Conservation (phyloP, 345 rosid genomes). For the Hirschfeldia incana region DNA sequence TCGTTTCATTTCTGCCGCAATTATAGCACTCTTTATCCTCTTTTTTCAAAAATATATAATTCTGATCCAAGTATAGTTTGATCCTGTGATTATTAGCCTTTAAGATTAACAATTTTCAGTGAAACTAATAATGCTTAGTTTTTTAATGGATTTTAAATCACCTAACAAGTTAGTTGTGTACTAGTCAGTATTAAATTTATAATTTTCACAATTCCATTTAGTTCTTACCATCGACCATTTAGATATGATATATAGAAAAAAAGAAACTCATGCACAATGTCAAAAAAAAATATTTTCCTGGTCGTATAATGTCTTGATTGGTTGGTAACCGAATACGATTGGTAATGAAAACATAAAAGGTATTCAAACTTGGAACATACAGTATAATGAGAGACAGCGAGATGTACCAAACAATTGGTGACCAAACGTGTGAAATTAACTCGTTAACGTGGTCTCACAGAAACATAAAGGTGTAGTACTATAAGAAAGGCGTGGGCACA, state of each 20-base stretch:
- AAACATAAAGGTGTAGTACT: conserved; percentile 16
- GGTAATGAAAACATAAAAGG: not conserved
- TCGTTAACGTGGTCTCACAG: not conserved
- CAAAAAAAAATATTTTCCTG: not conserved
- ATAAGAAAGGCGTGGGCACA: conserved; percentile 6
- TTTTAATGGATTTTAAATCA: not conserved
- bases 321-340: conserved; percentile 2
- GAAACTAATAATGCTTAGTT: not conserved
- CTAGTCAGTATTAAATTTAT: not conserved
- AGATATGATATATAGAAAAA: not conserved
- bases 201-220: not conserved
- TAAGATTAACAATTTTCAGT: not conserved
- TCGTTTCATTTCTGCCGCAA: conserved; percentile 21
- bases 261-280: not conserved
- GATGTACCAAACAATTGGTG: not conserved
- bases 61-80: not conserved
- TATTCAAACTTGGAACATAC: not conserved
- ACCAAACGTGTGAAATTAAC: not conserved
- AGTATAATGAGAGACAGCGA: not conserved
- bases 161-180: not conserved
- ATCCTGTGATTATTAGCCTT: not conserved
- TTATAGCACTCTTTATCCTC: not conserved
- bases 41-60: not conserved
- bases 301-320: not conserved
- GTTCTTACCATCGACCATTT: not conserved